Evolutionary conservation across 192 early-diverging fungal species (phyloP), one percentile per base, ranked within the genome.

Genomic region (Mortierella hygrophila): DNA sequence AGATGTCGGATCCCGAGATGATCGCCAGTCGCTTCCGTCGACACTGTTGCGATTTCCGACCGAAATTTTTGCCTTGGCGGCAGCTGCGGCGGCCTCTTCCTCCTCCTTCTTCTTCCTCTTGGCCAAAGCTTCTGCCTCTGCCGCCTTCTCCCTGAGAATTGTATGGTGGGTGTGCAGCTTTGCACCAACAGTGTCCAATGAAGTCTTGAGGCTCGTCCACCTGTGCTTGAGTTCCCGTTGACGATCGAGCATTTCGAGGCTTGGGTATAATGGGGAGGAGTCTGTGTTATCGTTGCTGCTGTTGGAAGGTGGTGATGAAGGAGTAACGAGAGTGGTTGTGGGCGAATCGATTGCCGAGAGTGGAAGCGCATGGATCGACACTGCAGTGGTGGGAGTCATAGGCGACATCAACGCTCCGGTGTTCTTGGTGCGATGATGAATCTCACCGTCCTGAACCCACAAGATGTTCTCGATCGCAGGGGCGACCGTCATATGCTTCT

Each of bases 401-500:
- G 84, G 63, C 52, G 84, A 68, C n/a, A 80, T 2, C 20, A 70
- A 40, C 16, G 69, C 38, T 35, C 29, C 60, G 29, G n/a, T 11
- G 29, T 35, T 57, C 32, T 80, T 81, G 70, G 75, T 70, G 4
- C 84, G 73, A 32, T 80, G 78, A 41, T 86, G 79, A 54, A 86
- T 81, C 72, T 86, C 84, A 52, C 84, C 84, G 21, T 86, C 84
- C 37, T 86, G 84, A 15, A 86, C 84, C 84, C 84, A 86, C 49
- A 86, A 81, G 79, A 86, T 86, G 47, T 86, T 86, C n/a, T 86
- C 84, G 41, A 86, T 81, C 2, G 79, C 79, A 0, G 84, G 84
- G 0, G 72, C 60, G 3, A 81, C 74, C 71, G 70, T 74, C 18
- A n/a, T 78, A 49, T 86, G 84, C 52, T 86, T 86, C 57, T 86